phyloP scores from a whole-genome alignment of 2,329 filamentous ascomycete genomes.

The Xylariomycetidae sp. region DNA sequence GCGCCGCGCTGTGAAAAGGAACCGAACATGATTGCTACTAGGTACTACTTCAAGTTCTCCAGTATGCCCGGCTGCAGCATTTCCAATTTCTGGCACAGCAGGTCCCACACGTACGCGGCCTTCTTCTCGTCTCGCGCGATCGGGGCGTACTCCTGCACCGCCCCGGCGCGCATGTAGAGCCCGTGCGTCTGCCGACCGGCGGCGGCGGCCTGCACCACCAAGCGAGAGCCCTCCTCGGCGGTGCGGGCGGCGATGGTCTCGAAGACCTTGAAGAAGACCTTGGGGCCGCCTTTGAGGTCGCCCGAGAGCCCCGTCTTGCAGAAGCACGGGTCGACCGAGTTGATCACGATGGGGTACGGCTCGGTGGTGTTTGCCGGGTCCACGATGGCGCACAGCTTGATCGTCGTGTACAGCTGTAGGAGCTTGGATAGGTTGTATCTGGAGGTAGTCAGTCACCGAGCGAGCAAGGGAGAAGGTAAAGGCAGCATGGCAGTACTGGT shows the following conservation, averaged over 20 bases:
- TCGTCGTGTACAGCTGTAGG: background rate
- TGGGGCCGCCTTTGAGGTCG: background rate
- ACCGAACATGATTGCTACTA: no score
- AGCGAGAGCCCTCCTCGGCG: background rate
- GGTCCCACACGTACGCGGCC: background rate
- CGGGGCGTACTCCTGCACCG: background rate
- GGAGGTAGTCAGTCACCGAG: background rate
- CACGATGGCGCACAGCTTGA: background rate
- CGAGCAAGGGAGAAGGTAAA: background rate
- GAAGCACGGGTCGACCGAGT: background rate
- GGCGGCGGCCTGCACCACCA: background rate
- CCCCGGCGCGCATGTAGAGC: background rate
- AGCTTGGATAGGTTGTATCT: conserved; percentile 1
- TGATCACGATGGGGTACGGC: background rate
- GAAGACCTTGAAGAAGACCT: background rate
- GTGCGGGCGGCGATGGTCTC: background rate
- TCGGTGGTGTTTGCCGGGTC: background rate
- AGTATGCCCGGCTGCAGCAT: background rate
- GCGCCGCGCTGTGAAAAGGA: no score
- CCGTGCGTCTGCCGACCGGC: background rate
- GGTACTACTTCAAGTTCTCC: background rate
- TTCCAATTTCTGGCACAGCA: background rate
- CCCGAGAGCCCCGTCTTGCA: background rate
- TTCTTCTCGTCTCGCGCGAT: background rate
- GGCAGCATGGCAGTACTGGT: background rate